Evolutionary conservation across 352 stramenopile species (phyloP).

Genomic region (Pythium brassicae): DNA sequence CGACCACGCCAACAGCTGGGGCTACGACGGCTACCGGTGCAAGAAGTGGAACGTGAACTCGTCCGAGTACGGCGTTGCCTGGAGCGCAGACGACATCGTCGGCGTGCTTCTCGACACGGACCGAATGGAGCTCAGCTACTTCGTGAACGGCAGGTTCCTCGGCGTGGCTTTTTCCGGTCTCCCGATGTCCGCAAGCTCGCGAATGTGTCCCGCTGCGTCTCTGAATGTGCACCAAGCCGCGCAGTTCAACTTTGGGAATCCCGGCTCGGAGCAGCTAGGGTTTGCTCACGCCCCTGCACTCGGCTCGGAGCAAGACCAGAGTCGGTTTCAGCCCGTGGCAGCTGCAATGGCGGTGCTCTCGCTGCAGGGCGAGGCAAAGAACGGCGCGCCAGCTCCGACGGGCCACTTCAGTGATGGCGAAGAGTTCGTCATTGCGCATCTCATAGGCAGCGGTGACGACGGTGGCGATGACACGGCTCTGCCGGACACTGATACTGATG

Average conservation of each 20-base stretch:
- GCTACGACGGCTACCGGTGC: slow-evolving; percentile 87
- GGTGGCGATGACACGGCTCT: slow-evolving; percentile 7
- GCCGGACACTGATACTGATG: slow-evolving; percentile 15
- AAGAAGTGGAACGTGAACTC: slow-evolving; percentile 88
- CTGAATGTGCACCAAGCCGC: slow-evolving; percentile 82
- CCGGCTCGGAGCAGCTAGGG: slow-evolving; percentile 1
- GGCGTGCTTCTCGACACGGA: slow-evolving; percentile 86
- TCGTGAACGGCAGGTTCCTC: slow-evolving; percentile 89
- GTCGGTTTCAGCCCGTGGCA: slow-evolving; percentile 36
- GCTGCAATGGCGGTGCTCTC: slow-evolving; percentile 13
- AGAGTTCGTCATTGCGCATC: neutral
- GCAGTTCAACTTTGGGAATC: slow-evolving; percentile 73
- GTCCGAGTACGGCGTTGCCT: slow-evolving; percentile 80
- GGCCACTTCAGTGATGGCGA: neutral
- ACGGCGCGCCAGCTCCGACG: neutral
- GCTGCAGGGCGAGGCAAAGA: neutral
- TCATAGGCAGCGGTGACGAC: slow-evolving; percentile 12
- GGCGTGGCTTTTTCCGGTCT: slow-evolving; percentile 76
- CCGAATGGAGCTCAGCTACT: slow-evolving; percentile 83
- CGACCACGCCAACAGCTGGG: slow-evolving; percentile 88
- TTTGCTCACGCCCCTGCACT: slow-evolving; percentile 39
- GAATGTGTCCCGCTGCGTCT: slow-evolving; percentile 78
- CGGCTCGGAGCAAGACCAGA: slow-evolving; percentile 33
- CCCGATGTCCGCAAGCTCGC: slow-evolving; percentile 30
- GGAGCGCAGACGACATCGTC: slow-evolving; percentile 79